These are phyloP conservation scores for Didymella segeticola DNA, from an alignment of 2,329 filamentous ascomycete genomes.

Conservation along the genomic window DNA sequence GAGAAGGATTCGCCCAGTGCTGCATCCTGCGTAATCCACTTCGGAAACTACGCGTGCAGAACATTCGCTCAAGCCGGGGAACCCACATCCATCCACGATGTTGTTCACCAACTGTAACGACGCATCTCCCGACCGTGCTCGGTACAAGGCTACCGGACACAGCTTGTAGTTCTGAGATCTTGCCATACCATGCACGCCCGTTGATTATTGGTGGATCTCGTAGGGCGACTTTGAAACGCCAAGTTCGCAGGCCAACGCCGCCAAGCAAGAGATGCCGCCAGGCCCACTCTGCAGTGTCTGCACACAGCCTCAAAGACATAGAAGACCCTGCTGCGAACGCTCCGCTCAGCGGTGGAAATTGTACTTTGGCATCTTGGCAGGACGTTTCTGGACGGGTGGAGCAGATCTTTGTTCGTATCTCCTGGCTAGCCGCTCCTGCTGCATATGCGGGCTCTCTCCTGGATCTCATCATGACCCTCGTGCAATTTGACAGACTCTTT, in stretches of 20 bases:
- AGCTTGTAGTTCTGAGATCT: too few relatives aligned
- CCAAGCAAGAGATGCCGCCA: constrained; percentile 40
- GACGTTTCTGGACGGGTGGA: constrained; percentile 3
- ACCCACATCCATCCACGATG: too few relatives aligned
- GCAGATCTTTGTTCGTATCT: background rate
- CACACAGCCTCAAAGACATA: constrained; percentile 3
- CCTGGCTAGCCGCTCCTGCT: background rate
- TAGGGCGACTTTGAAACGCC: constrained; percentile 6
- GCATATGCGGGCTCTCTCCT: constrained; percentile 3
- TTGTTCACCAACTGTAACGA: too few relatives aligned
- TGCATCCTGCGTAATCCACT: background rate
- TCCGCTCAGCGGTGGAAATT: constrained; percentile 6
- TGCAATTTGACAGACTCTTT: constrained; percentile 1
- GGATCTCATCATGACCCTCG: constrained; percentile 1
- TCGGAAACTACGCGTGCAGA: too few relatives aligned
- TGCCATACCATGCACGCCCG: background rate
- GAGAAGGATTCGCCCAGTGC: background rate
- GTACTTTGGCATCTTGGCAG: constrained; percentile 5
- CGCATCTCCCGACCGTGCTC: background rate
- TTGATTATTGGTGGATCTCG: constrained; percentile 7
- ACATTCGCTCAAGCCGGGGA: too few relatives aligned
- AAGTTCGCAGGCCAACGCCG: constrained; percentile 6
- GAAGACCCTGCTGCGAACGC: background rate
- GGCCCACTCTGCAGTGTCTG: constrained; percentile 42
- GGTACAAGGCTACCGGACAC: background rate